These are phyloP conservation scores for Ogataea nakhonphanomensis DNA, from an alignment of 805 yeast genomes.

Conservation along the genomic window DNA sequence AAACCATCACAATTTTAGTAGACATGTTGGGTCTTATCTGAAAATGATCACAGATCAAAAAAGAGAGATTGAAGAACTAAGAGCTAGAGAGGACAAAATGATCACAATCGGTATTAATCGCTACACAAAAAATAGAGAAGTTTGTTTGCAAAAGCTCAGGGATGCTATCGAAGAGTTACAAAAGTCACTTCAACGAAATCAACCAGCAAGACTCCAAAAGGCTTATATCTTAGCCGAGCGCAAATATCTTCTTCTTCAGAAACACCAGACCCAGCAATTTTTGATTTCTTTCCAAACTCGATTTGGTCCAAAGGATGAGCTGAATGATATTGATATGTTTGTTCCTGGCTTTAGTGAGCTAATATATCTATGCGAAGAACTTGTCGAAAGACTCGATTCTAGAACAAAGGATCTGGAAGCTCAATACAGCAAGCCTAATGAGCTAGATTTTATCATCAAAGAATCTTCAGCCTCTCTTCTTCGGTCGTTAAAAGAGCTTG, in stretches of 20 bases:
- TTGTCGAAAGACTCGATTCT: conserved; percentile 34
- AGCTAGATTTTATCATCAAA: conserved; percentile 48
- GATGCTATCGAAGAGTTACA: conserved; percentile 42
- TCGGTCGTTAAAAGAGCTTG: conserved; percentile 48
- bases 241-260: conserved; percentile 30
- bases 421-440: conserved; percentile 46
- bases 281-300: conserved; percentile 34
- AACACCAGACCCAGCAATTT: conserved; percentile 30
- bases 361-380: conserved; percentile 8
- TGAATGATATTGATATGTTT: conserved; percentile 16
- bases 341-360: conserved; percentile 21
- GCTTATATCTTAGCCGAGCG: conserved; percentile 45
- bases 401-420: conserved; percentile 53
- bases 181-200: conserved; percentile 39
- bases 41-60: conserved; percentile 82
- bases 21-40: conserved; percentile 82
- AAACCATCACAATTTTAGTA: conserved; percentile 69
- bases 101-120: conserved; percentile 38
- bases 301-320: conserved; percentile 18
- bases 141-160: conserved; percentile 37
- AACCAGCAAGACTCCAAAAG: conserved; percentile 42
- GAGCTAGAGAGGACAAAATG: conserved; percentile 47
- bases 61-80: conserved; percentile 65
- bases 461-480: conserved; percentile 45
- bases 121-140: conserved; percentile 35